Conservation (phyloP, 768 basidiomycete species). For the Pulveroboletus ravenelii region DNA sequence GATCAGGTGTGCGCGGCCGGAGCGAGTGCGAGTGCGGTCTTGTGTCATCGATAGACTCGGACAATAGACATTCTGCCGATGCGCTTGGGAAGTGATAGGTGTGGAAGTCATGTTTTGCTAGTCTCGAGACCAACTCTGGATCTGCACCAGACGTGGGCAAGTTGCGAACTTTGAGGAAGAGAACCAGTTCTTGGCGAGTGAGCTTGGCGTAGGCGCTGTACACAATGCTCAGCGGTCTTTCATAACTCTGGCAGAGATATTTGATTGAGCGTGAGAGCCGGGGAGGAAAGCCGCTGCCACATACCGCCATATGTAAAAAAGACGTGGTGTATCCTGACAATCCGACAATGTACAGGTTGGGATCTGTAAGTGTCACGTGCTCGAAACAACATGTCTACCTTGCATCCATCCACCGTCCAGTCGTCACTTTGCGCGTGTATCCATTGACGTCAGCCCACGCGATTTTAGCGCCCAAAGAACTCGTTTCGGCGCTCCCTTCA, state of each 20-base stretch:
- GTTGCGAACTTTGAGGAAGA: conserved; percentile 71
- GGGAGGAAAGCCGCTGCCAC: conserved; percentile 9
- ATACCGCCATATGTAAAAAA: conserved; percentile 37
- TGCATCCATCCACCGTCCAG: too few species aligned
- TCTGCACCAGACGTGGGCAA: conserved; percentile 63
- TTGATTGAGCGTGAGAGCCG: conserved; percentile 22
- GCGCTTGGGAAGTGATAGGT: conserved; percentile 54
- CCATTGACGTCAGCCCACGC: too few species aligned
- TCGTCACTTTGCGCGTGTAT: too few species aligned
- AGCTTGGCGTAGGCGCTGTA: conserved; percentile 67
- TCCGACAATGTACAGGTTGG: too few species aligned
- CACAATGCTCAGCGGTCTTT: conserved; percentile 40
- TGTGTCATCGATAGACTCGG: conserved; percentile 15
- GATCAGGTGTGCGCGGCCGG: conserved; percentile 45
- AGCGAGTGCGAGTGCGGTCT: conserved; percentile 26
- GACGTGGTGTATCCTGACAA: conserved; percentile 1
- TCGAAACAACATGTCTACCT: too few species aligned
- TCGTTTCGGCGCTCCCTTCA: too few species aligned
- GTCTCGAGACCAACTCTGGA: conserved; percentile 60
- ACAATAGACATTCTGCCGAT: conserved; percentile 28
- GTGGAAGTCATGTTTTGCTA: conserved; percentile 72
- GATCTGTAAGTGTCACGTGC: too few species aligned
- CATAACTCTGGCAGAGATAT: conserved; percentile 18
- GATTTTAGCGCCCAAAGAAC: too few species aligned
- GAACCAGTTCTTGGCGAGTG: conserved; percentile 59